Evolutionary conservation across 2,329 filamentous ascomycete species (phyloP).

Genomic region (Hymenoscyphus albidus): DNA sequence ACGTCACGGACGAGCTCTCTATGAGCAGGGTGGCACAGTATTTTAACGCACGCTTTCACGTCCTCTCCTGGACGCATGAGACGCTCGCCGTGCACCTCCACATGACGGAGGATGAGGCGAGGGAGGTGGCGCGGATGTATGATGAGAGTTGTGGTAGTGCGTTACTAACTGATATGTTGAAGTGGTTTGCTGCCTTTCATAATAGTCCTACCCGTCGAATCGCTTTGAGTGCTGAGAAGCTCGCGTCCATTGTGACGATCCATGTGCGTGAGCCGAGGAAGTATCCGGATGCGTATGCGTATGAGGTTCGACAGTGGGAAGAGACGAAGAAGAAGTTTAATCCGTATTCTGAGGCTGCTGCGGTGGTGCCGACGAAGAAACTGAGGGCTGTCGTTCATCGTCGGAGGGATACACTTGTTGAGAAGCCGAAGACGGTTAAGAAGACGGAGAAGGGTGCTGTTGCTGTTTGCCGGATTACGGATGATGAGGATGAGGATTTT

Average conservation of each 20-base stretch:
- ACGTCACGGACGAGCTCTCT: background rate
- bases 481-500: background rate
- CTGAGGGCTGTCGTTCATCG: background rate
- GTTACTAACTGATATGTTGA: slow-evolving; percentile 1
- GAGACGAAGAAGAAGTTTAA: background rate
- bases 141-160: background rate
- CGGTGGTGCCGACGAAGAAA: background rate
- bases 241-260: background rate
- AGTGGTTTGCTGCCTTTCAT: background rate
- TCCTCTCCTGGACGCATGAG: background rate
- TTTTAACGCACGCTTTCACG: background rate
- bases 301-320: background rate
- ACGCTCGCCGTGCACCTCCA: too few relatives aligned
- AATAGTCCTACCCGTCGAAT: background rate
- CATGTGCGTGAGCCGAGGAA: background rate
- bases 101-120: background rate
- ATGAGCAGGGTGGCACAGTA: slow-evolving; percentile 1
- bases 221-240: background rate
- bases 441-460: background rate
- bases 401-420: background rate
- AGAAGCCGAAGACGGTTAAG: background rate
- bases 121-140: background rate
- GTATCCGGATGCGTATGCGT: background rate
- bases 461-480: background rate
- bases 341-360: background rate